Percentiles rank a stretch among this genome's conserved stretches.
Evolutionary conservation across 176 grass and related monocot species (phyloP).

Genomic region (Eleusine coracana): DNA sequence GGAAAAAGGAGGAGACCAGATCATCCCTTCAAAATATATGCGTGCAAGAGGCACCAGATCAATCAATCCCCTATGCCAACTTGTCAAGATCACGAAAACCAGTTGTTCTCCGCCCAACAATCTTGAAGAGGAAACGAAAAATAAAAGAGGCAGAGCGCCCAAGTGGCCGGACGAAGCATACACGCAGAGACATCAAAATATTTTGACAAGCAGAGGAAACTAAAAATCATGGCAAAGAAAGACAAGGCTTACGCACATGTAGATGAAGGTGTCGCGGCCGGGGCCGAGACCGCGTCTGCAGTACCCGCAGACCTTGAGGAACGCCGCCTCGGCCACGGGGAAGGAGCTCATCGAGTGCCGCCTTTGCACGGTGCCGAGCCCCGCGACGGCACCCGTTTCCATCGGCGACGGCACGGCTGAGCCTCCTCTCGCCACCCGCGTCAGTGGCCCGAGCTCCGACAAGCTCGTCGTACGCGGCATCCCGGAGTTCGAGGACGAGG

Average conservation of each 20-base stretch:
- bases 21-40: constrained; percentile 4
- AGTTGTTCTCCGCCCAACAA: not conserved
- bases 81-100: not conserved
- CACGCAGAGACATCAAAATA: not conserved
- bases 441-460: constrained; percentile 36
- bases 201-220: not conserved
- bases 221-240: not conserved
- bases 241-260: constrained; percentile 46
- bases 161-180: not conserved
- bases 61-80: not conserved
- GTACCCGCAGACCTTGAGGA: constrained; percentile 79
- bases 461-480: constrained; percentile 65
- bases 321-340: constrained; percentile 53
- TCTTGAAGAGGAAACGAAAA: constrained; percentile 4
- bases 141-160: not conserved
- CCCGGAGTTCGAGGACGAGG: not conserved
- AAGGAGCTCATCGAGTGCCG: constrained; percentile 50
- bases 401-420: not conserved
- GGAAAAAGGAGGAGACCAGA: not conserved
- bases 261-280: constrained; percentile 89
- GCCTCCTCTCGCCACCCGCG: constrained; percentile 13
- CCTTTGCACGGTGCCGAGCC: constrained; percentile 37
- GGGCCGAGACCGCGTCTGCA: constrained; percentile 88
- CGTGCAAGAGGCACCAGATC: not conserved
- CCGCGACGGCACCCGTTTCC: not conserved